Base-by-base conservation (phyloP, 2,329 filamentous ascomycete genomes). In the Basipetospora chlamydospora region DNA sequence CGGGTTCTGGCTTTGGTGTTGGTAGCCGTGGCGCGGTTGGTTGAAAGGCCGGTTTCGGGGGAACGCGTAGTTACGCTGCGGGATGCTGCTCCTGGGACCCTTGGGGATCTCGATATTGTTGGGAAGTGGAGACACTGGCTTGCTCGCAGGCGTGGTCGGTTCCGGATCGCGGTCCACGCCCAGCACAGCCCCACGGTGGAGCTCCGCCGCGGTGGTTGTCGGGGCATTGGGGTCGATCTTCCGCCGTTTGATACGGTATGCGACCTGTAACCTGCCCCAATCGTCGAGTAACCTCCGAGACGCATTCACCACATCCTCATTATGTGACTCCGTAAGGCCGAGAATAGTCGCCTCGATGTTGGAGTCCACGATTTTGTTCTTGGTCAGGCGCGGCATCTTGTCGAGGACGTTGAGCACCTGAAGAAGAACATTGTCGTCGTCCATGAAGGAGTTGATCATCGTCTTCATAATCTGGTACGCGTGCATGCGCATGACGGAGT, bases 311-410 rank as follows among this genome's bases (percentile, higher is more conserved):
- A 98, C 83, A 41, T 80, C 69, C 42, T 84, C 75, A 49, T 94
- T 78, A 7, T 77, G 73, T 13, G 74, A 80, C 10, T 59, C 59
- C 2, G 67, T 70, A 35, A 96, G 61, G 3, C 70, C 68, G 48
- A 83, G 66, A 28, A 98, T 71, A 0, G 80, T 80, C 2, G 77
- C 68, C 54, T 96, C 90, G 42, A 98, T 95, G 49, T 93, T 93
- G 7, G 90, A 93, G 49, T 94, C 87, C 45, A 83, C 78, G 40
- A 98, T 95, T 59, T 98, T 98, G 65, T 98, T 98, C 41, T 85
- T 79, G 15, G 90, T 96, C 34, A 96, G 65, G 8, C 88, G 79
- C 1, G 90, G 90, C 44, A 96, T 80, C 44, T 77, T 79, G 55
- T 92, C 79, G 15, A 98, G 70, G 38, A 98, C 86, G 44, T 90